phyloP scores from a whole-genome alignment of 306 rosid species.

The Carpinus viminea region DNA sequence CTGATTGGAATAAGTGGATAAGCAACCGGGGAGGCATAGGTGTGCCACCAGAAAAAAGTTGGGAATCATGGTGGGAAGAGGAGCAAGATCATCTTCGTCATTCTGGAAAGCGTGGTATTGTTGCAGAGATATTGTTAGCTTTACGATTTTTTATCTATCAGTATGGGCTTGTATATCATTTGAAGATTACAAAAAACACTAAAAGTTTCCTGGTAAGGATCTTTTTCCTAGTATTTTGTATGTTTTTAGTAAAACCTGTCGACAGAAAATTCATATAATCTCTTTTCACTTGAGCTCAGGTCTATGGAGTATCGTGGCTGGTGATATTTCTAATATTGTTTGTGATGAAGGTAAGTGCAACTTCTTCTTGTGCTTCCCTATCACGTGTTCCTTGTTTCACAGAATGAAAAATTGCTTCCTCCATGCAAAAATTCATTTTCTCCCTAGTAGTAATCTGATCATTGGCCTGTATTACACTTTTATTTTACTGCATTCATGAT shows the following conservation, averaged over 20 bases:
- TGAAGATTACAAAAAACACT: slow-evolving; percentile 51
- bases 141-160: slow-evolving; percentile 94
- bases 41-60: slow-evolving; percentile 89
- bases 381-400: not conserved
- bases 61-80: slow-evolving; percentile 99
- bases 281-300: slow-evolving; percentile 51
- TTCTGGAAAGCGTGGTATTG: slow-evolving; percentile 83
- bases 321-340: slow-evolving; percentile 80
- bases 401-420: not conserved
- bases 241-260: not conserved
- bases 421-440: not conserved
- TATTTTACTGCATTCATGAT: not conserved
- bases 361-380: slow-evolving; percentile 9
- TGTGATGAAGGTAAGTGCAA: slow-evolving; percentile 82
- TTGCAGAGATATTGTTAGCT: slow-evolving; percentile 75
- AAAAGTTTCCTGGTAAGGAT: slow-evolving; percentile 68
- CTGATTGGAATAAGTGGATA: slow-evolving; percentile 99
- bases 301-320: slow-evolving; percentile 95
- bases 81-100: slow-evolving; percentile 91
- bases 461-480: not conserved
- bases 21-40: slow-evolving; percentile 94
- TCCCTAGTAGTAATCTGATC: not conserved
- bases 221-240: slow-evolving; percentile 1
- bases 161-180: slow-evolving; percentile 93
- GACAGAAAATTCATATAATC: slow-evolving; percentile 11